These are phyloP conservation scores for Ogataea ganodermae DNA, from an alignment of 805 yeast species.

Conservation along the genomic window DNA sequence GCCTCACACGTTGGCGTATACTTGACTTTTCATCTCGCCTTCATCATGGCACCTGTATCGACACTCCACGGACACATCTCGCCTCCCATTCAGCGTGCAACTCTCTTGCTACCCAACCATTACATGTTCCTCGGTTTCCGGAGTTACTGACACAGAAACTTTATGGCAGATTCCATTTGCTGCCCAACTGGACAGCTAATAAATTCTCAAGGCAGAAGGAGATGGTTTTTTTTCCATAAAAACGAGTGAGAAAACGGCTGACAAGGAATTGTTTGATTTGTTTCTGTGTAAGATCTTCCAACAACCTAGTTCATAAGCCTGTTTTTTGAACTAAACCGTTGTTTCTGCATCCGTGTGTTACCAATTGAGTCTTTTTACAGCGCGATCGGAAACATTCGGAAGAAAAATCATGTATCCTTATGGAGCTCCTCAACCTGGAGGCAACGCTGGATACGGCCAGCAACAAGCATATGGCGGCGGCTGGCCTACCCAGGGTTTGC, in stretches of 20 bases:
- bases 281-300: background rate
- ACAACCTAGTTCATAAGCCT: background rate
- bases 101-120: too few relatives aligned
- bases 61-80: too few relatives aligned
- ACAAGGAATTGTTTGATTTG: background rate
- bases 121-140: too few relatives aligned
- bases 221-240: background rate
- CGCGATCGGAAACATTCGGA: background rate
- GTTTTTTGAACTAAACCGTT: background rate
- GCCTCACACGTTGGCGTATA: too few relatives aligned
- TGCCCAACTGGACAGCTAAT: conserved; percentile 20
- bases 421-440: conserved; percentile 29
- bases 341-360: background rate
- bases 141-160: too few relatives aligned
- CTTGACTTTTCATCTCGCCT: too few relatives aligned
- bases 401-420: conserved; percentile 28
- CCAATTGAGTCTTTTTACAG: conserved; percentile 1
- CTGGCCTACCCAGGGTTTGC: conserved; percentile 26
- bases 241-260: conserved; percentile 3
- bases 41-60: too few relatives aligned
- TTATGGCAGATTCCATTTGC: conserved; percentile 1
- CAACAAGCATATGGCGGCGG: conserved; percentile 27
- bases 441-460: conserved; percentile 23
- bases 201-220: conserved; percentile 4
- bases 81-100: too few relatives aligned